phyloP scores from a whole-genome alignment of 2,329 filamentous ascomycete genomes.

The Alternaria sp. region DNA sequence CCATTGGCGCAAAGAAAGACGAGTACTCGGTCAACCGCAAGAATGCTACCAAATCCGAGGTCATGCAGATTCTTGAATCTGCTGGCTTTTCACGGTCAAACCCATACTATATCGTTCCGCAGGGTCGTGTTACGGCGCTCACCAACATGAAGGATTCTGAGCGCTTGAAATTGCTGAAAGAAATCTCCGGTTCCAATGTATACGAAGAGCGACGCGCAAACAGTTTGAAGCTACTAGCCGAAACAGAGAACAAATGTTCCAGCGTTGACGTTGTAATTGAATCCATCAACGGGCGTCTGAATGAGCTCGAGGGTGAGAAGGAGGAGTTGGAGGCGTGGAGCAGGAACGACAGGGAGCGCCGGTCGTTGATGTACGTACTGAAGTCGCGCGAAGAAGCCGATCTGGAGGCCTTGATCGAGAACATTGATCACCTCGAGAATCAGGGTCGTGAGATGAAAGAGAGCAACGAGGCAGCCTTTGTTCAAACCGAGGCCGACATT shows the following conservation, averaged over 20 bases:
- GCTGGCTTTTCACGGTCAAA: constrained; percentile 97
- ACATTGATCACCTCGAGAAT: constrained; percentile 82
- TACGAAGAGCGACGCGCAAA: constrained; percentile 93
- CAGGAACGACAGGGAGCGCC: constrained; percentile 90
- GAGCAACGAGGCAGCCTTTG: constrained; percentile 77
- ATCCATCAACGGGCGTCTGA: constrained; percentile 89
- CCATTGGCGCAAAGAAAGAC: constrained; percentile 97
- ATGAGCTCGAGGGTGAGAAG: constrained; percentile 95
- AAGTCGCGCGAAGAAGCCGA: constrained; percentile 88
- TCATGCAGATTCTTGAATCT: constrained; percentile 93
- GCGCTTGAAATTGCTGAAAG: constrained; percentile 87
- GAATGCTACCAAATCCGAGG: constrained; percentile 92
- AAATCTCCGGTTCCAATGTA: constrained; percentile 97
- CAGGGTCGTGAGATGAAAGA: constrained; percentile 87
- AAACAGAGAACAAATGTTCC: constrained; percentile 91
- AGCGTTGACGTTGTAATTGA: constrained; percentile 94
- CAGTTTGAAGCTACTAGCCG: constrained; percentile 94
- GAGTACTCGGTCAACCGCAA: constrained; percentile 98
- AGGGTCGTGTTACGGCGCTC: constrained; percentile 92
- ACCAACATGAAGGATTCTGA: constrained; percentile 99
- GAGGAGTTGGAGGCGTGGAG: constrained; percentile 94
- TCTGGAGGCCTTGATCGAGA: constrained; percentile 78
- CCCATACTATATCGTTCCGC: constrained; percentile 98
- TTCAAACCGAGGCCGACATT: constrained; percentile 81
- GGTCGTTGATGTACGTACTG: constrained; percentile 94